Percentiles rank a stretch among this genome's conserved stretches.
These are phyloP conservation scores for Vigna reflexopilosa DNA, from an alignment of 306 rosid species.

Conservation along the genomic window DNA sequence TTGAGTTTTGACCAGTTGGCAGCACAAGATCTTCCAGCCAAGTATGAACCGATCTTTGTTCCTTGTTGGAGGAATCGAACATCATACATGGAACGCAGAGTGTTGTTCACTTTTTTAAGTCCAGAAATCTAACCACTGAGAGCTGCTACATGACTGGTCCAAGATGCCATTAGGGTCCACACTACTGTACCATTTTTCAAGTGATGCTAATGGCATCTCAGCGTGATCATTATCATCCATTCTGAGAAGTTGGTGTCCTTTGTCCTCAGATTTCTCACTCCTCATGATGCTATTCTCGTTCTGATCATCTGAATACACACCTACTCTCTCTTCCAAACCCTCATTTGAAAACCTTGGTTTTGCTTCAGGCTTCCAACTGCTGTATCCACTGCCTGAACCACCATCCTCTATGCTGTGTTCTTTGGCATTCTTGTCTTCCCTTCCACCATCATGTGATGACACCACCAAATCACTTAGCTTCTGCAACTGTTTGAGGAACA, in stretches of 20 bases:
- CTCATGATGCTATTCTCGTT: slow-evolving; percentile 39
- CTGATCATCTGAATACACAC: slow-evolving; percentile 44
- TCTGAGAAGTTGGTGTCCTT: slow-evolving; percentile 50
- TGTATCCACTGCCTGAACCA: slow-evolving; percentile 53
- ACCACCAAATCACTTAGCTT: slow-evolving; percentile 58
- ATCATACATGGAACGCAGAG: slow-evolving; percentile 34
- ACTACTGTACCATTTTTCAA: slow-evolving; percentile 64
- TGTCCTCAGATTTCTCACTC: slow-evolving; percentile 46
- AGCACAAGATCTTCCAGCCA: slow-evolving; percentile 22
- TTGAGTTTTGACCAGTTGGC: slow-evolving; percentile 15
- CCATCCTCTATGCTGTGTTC: slow-evolving; percentile 48
- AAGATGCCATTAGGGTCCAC: slow-evolving; percentile 57
- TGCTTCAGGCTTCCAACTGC: slow-evolving; percentile 41
- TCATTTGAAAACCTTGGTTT: slow-evolving; percentile 46
- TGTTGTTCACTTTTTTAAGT: slow-evolving; percentile 44
- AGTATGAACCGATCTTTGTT: slow-evolving; percentile 39
- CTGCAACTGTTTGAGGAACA: slow-evolving; percentile 61
- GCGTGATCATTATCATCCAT: slow-evolving; percentile 46
- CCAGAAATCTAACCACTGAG: slow-evolving; percentile 78
- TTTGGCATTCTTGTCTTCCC: slow-evolving; percentile 42
- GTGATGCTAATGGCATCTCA: slow-evolving; percentile 55
- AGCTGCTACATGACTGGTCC: slow-evolving; percentile 60
- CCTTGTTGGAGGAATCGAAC: slow-evolving; percentile 35
- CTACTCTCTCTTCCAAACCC: slow-evolving; percentile 49
- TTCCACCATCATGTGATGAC: slow-evolving; percentile 43